Evolutionary conservation across 305 asterid species (phyloP).

Genomic region (Fraxinus angustifolia): DNA sequence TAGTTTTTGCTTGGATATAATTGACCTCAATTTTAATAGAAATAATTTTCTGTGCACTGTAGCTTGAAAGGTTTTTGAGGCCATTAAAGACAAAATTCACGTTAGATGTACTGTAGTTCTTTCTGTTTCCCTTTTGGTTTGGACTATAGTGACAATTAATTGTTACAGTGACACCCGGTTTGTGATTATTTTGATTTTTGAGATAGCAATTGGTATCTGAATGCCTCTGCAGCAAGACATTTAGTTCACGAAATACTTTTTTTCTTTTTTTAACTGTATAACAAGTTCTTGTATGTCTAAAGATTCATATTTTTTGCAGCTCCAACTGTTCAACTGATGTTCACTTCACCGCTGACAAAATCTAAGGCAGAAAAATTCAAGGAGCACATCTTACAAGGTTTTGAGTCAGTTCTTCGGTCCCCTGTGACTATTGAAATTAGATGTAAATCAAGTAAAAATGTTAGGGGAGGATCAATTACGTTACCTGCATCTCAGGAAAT

Average conservation of each 20-base stretch:
- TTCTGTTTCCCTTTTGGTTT: not conserved
- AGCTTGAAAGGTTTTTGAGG: not conserved
- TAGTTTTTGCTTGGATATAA: not conserved
- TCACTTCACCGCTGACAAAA: slow-evolving; percentile 65
- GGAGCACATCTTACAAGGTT: slow-evolving; percentile 79
- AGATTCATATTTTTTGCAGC: slow-evolving; percentile 46
- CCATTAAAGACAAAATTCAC: not conserved
- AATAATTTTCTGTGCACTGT: not conserved
- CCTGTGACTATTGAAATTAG: not conserved
- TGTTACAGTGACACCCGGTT: not conserved
- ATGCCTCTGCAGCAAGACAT: not conserved
- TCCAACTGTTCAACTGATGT: slow-evolving; percentile 77
- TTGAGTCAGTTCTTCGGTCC: slow-evolving; percentile 4
- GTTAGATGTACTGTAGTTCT: not conserved
- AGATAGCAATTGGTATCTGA: not conserved
- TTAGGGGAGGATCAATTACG: not conserved
- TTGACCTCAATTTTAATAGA: not conserved
- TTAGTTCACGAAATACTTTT: not conserved
- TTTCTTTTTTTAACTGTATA: not conserved
- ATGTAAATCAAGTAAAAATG: not conserved
- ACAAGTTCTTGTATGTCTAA: not conserved
- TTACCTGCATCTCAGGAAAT: not conserved
- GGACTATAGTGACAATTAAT: not conserved
- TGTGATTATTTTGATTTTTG: not conserved
- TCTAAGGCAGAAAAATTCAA: slow-evolving; percentile 75